Evolutionary conservation across 345 rosid genomes (phyloP).

Genomic region (Eucalyptus cloeziana): DNA sequence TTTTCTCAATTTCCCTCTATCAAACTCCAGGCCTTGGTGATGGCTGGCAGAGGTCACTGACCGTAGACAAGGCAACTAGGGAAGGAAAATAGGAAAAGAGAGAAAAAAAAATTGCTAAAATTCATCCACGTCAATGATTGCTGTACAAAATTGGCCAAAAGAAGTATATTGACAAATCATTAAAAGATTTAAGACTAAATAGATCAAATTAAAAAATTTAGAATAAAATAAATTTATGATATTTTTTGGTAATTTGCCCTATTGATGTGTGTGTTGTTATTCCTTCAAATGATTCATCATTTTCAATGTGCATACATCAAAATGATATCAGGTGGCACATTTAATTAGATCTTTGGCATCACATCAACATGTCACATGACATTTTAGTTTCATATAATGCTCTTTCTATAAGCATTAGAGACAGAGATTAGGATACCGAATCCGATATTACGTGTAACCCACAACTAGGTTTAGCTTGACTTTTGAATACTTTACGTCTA

Average conservation of each 20-base stretch:
- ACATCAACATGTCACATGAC: neutral
- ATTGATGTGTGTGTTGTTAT: neutral
- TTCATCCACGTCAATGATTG: neutral
- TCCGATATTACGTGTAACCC: neutral
- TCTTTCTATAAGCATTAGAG: neutral
- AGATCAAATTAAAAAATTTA: neutral
- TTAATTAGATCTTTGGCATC: neutral
- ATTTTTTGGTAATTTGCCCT: neutral
- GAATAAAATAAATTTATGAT: neutral
- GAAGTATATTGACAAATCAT: neutral
- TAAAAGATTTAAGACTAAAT: neutral
- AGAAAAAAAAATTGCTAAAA: neutral
- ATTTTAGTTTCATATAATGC: neutral
- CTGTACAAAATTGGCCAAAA: neutral
- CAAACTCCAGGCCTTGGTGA: neutral
- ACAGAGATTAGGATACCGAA: neutral
- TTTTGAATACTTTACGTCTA: neutral
- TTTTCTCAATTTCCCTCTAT: neutral
- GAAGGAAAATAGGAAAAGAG: neutral
- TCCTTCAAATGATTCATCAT: neutral
- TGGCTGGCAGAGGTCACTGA: rapidly evolving
- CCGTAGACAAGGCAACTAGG: neutral
- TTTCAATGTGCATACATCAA: neutral
- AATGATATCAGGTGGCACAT: neutral
- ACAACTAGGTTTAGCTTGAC: neutral